phyloP scores from a whole-genome alignment of 2,329 filamentous ascomycete genomes.

The Aschersonia sp. region DNA sequence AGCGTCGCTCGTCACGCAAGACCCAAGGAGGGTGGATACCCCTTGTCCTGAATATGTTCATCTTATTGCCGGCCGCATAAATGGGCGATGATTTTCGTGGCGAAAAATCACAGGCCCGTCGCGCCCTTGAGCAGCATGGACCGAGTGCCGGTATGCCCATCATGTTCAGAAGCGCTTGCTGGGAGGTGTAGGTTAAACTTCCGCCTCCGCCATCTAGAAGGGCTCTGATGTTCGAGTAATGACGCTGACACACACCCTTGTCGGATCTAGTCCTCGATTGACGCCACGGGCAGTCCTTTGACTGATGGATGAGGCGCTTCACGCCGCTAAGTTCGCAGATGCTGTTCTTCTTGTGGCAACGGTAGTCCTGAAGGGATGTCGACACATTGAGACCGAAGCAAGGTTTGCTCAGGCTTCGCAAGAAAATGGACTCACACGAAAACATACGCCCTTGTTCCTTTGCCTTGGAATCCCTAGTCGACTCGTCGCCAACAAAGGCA shows the following conservation, averaged over 20 bases:
- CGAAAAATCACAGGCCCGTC: slow-evolving; percentile 47
- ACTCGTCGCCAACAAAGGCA: slow-evolving; percentile 74
- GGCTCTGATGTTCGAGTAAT: background rate
- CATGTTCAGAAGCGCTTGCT: slow-evolving; percentile 72
- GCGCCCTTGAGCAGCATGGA: slow-evolving; percentile 58
- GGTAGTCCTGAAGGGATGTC: slow-evolving; percentile 92
- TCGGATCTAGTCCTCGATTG: slow-evolving; percentile 64
- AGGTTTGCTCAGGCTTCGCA: background rate
- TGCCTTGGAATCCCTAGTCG: slow-evolving; percentile 71
- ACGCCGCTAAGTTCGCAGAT: slow-evolving; percentile 71
- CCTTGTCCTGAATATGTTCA: background rate
- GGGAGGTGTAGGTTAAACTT: slow-evolving; percentile 57
- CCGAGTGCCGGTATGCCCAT: slow-evolving; percentile 66
- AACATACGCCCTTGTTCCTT: slow-evolving; percentile 96
- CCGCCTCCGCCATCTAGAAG: background rate
- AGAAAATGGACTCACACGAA: slow-evolving; percentile 33
- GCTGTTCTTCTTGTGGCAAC: slow-evolving; percentile 88
- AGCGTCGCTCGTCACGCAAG: background rate
- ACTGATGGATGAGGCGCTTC: slow-evolving; percentile 72
- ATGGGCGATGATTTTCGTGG: background rate
- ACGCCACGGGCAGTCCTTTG: slow-evolving; percentile 62
- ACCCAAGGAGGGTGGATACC: slow-evolving; percentile 7
- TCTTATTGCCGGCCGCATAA: background rate
- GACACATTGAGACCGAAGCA: slow-evolving; percentile 37
- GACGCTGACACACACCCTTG: background rate